Evolutionary conservation across 2,329 filamentous ascomycete species (phyloP).

Genomic region (Davidsoniella virescens): DNA sequence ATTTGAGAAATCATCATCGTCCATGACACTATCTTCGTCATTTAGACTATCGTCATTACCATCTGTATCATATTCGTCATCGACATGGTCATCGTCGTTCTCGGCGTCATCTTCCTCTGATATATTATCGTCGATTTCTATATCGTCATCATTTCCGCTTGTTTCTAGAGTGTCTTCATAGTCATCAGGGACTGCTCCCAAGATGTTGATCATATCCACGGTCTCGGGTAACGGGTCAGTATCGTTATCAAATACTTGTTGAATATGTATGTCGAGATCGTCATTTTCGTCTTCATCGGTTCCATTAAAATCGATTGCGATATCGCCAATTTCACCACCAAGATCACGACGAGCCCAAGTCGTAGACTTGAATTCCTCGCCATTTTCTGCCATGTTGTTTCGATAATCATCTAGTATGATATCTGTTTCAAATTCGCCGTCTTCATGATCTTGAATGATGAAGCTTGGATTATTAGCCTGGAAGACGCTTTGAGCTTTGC

Average conservation of each 20-base stretch:
- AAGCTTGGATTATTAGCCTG: not conserved
- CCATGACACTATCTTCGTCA: not conserved
- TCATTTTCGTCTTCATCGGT: not conserved
- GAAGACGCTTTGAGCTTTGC: not conserved
- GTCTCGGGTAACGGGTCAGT: not conserved
- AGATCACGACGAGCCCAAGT: constrained; percentile 31
- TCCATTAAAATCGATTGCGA: not conserved
- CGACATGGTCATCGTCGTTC: not conserved
- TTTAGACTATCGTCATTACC: not conserved
- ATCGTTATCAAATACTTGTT: not conserved
- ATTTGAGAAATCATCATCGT: constrained; percentile 6
- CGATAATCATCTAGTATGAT: constrained; percentile 41
- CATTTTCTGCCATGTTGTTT: constrained; percentile 41
- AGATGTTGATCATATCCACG: not conserved
- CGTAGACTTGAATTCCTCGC: constrained; percentile 40
- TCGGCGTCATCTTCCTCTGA: not conserved
- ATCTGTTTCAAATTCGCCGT: constrained; percentile 1
- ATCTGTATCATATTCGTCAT: not conserved
- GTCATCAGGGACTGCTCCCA: not conserved
- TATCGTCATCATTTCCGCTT: constrained; percentile 30
- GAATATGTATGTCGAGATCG: not conserved
- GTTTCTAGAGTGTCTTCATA: not conserved
- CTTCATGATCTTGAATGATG: not conserved
- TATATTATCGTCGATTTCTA: not conserved
- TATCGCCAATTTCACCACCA: constrained; percentile 17